phyloP scores from a whole-genome alignment of 2,329 filamentous ascomycete genomes.

The Colletotrichum liriopes region DNA sequence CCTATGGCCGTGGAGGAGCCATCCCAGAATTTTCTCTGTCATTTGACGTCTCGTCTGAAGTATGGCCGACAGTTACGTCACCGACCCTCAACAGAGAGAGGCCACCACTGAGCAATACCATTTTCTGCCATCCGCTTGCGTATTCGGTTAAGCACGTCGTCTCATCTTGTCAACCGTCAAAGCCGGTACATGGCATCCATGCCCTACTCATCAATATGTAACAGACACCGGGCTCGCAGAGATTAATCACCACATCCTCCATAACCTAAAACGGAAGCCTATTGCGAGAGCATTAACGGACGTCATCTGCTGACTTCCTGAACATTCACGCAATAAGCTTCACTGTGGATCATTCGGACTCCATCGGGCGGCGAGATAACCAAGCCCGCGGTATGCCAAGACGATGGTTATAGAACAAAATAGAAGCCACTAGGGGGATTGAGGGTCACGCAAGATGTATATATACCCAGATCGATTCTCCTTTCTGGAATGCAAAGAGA shows the following conservation, averaged over 20 bases:
- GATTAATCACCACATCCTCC: background rate
- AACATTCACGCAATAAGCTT: background rate
- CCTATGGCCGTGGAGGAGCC: background rate
- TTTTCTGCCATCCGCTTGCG: background rate
- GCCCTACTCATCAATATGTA: background rate
- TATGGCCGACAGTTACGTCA: background rate
- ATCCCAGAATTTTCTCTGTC: background rate
- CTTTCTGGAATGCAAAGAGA: fast-evolving
- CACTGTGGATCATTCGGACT: background rate
- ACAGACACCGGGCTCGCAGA: background rate
- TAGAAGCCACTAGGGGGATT: background rate
- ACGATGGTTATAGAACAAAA: background rate
- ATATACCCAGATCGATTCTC: background rate
- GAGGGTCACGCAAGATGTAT: background rate
- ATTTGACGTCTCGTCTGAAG: constrained; percentile 16
- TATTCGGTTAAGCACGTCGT: background rate
- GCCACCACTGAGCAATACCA: background rate
- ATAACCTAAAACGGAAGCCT: background rate
- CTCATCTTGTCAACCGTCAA: background rate
- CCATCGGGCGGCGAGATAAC: background rate
- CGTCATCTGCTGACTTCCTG: background rate
- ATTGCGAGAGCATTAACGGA: background rate
- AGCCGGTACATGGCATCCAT: background rate
- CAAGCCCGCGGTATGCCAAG: background rate
- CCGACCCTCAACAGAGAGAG: too few species aligned